Evolutionary conservation across 2,329 filamentous ascomycete species (phyloP).

Genomic region (Beauveria asiatica): DNA sequence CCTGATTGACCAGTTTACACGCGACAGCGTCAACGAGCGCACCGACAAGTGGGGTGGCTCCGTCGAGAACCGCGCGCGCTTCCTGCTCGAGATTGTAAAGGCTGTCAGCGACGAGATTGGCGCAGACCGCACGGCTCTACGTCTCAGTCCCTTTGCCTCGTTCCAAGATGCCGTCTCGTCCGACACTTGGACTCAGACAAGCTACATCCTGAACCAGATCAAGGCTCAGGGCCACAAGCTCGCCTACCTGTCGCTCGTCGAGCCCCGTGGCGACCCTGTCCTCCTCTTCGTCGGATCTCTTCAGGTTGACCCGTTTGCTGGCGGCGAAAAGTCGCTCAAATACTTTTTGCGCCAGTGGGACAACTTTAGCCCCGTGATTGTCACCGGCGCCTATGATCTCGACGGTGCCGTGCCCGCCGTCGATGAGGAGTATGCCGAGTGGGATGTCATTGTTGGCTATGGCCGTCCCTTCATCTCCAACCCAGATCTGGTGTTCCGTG

Average conservation of each 20-base stretch:
- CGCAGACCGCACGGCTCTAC: conserved; percentile 38
- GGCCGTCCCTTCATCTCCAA: conserved; percentile 22
- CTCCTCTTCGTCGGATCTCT: conserved; percentile 3
- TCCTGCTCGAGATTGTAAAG: conserved; percentile 37
- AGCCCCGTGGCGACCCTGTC: conserved; percentile 19
- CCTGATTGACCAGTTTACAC: conserved; percentile 51
- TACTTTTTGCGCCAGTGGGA: conserved; percentile 23
- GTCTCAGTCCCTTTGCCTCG: conserved; percentile 30
- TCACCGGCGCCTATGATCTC: conserved; percentile 20
- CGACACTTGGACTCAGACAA: conserved; percentile 16
- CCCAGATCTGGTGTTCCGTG: conserved; percentile 21
- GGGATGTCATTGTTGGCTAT: conserved; percentile 23
- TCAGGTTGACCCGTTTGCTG: conserved; percentile 19
- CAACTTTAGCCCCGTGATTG: conserved; percentile 21
- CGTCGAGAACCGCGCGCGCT: conserved; percentile 40
- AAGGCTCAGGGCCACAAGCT: conserved; percentile 21
- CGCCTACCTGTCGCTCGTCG: conserved; percentile 22
- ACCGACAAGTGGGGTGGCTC: conserved; percentile 43
- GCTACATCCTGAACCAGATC: conserved; percentile 19
- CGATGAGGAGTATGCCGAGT: conserved; percentile 20
- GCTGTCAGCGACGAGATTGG: conserved; percentile 32
- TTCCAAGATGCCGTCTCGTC: conserved; percentile 19
- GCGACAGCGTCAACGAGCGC: conserved; percentile 37
- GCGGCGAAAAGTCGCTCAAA: conserved; percentile 22
- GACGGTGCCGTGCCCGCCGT: conserved; percentile 14